phyloP scores from a whole-genome alignment of 108 stramenopile species.

The Tribonema minus region DNA sequence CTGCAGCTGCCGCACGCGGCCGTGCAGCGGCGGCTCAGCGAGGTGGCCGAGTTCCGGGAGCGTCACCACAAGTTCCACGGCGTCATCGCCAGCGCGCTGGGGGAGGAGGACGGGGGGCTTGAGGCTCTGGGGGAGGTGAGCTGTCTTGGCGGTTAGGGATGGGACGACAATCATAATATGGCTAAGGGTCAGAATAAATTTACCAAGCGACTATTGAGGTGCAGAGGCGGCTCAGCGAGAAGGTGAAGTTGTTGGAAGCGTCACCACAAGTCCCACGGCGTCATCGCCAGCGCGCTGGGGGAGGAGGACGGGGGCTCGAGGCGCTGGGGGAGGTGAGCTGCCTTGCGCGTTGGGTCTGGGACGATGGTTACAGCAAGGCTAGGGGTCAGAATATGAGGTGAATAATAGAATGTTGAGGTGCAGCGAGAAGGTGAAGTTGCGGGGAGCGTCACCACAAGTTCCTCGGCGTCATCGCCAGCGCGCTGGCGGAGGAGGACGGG shows the following conservation, averaged over 20 bases:
- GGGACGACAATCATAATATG: background rate
- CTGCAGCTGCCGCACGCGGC: slow-evolving; percentile 24
- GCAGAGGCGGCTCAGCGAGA: slow-evolving; percentile 21
- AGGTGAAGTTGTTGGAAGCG: slow-evolving; percentile 11
- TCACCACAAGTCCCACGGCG: slow-evolving; percentile 25
- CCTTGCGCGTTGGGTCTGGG: background rate
- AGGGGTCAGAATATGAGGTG: background rate
- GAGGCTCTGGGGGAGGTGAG: slow-evolving; percentile 12
- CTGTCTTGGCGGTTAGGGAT: background rate
- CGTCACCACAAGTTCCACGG: slow-evolving; percentile 29
- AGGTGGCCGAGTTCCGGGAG: slow-evolving; percentile 23
- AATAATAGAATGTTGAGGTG: background rate
- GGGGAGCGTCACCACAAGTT: slow-evolving; percentile 31
- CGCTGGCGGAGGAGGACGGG: slow-evolving; percentile 32
- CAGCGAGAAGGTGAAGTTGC: slow-evolving; percentile 22
- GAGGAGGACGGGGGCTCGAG: slow-evolving; percentile 14
- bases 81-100: slow-evolving; percentile 28
- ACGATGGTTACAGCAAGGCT: background rate
- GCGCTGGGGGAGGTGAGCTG: slow-evolving; percentile 10
- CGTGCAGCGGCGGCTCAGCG: slow-evolving; percentile 22
- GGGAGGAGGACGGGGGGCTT: slow-evolving; percentile 12
- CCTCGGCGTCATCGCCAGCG: slow-evolving; percentile 10
- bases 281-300: slow-evolving; percentile 24
- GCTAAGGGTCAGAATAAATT: background rate
- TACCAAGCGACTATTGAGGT: background rate